Conservation (phyloP, 2,329 filamentous ascomycete genomes). For the Sporothrix globosa region DNA sequence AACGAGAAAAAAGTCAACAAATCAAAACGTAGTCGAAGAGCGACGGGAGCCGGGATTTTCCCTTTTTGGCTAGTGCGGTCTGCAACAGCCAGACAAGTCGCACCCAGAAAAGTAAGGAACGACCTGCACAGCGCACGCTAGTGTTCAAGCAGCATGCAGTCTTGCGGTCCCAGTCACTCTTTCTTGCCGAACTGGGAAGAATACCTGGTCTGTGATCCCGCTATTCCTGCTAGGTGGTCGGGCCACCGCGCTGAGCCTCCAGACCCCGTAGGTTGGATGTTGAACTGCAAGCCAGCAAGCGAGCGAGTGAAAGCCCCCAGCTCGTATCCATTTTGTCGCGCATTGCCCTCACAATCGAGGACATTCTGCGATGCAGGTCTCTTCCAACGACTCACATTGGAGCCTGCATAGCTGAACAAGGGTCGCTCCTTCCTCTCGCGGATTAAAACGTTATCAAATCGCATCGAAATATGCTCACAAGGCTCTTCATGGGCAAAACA, state of each 20-base stretch:
- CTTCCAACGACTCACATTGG: background rate
- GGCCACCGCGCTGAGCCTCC: background rate
- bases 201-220: too few relatives aligned
- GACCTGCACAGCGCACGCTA: background rate
- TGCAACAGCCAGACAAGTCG: background rate
- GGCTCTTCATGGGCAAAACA: background rate
- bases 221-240: background rate
- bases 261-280: background rate
- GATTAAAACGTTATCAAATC: background rate
- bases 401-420: background rate
- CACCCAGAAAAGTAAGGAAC: background rate
- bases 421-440: background rate
- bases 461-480: background rate
- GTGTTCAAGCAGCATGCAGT: background rate
- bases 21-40: background rate
- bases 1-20: background rate
- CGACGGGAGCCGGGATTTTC: background rate
- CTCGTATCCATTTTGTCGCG: too few relatives aligned
- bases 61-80: conserved; percentile 10
- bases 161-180: background rate
- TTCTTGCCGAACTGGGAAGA: background rate
- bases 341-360: background rate
- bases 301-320: conserved; percentile 8
- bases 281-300: background rate
- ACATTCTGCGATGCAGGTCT: background rate